Percentiles rank a stretch among this genome's conserved stretches.
Evolutionary conservation across 768 basidiomycete species (phyloP).

Genomic region (Tulasnella sp.): DNA sequence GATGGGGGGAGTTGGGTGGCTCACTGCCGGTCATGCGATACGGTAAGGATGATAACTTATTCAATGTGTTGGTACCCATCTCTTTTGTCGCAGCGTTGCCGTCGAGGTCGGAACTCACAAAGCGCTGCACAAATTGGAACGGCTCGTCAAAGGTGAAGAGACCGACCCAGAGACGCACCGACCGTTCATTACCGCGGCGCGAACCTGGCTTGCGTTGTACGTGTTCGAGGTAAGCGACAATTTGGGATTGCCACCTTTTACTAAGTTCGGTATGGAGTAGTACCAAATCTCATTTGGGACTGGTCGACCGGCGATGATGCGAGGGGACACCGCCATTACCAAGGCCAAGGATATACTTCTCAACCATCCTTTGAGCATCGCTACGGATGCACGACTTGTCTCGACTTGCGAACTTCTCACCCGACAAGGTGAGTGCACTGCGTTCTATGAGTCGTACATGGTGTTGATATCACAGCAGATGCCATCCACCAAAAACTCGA

Average conservation of each 20-base stretch:
- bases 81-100: constrained; percentile 13
- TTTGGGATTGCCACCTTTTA: background rate
- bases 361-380: constrained; percentile 31
- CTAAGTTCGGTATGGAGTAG: background rate
- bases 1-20: constrained; percentile 25
- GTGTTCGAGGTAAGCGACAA: constrained; percentile 18
- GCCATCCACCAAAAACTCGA: constrained; percentile 19
- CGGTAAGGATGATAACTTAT: too few relatives aligned
- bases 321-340: constrained; percentile 30
- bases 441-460: background rate
- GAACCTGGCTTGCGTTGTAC: constrained; percentile 29
- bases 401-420: constrained; percentile 31
- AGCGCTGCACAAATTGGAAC: constrained; percentile 27
- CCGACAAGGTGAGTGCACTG: constrained; percentile 22
- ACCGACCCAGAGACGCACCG: constrained; percentile 26
- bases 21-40: constrained; percentile 31
- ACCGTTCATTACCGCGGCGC: constrained; percentile 27
- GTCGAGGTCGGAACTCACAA: constrained; percentile 31
- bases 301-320: constrained; percentile 30
- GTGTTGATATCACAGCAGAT: background rate
- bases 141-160: constrained; percentile 26
- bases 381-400: constrained; percentile 30
- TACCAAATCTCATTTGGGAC: constrained; percentile 26
- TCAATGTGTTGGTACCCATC: too few relatives aligned
- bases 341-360: constrained; percentile 28